Conservation (phyloP, 495 filamentous ascomycete genomes). For the Thermothielavioides terrestris region DNA sequence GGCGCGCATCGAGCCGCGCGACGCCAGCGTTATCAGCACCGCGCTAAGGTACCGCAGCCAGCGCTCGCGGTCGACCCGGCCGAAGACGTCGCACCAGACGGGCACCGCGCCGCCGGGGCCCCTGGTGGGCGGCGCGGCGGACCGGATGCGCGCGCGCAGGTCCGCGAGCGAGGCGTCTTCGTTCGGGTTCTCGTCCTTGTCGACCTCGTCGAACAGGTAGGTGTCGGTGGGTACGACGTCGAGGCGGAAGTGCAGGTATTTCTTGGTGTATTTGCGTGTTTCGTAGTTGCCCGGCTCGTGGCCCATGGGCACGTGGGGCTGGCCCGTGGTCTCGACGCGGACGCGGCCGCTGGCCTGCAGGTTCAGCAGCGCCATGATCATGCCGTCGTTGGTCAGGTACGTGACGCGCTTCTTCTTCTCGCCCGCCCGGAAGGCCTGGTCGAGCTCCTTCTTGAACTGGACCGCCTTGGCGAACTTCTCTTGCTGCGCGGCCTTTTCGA, state of each 20-base stretch:
- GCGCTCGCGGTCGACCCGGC: constrained; percentile 46
- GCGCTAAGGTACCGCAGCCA: constrained; percentile 59
- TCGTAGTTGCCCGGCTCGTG: constrained; percentile 64
- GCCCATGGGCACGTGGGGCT: constrained; percentile 62
- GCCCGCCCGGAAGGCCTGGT: constrained; percentile 41
- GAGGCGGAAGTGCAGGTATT: constrained; percentile 51
- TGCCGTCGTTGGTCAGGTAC: constrained; percentile 51
- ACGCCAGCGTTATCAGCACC: constrained; percentile 50
- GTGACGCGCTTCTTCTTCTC: constrained; percentile 27
- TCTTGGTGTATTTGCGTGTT: constrained; percentile 60
- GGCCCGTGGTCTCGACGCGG: constrained; percentile 44
- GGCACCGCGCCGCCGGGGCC: constrained; percentile 46
- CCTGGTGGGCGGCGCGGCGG: constrained; percentile 21
- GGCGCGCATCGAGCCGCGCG: constrained; percentile 49
- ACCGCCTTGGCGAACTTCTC: constrained; percentile 45
- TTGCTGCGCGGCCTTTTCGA: constrained; percentile 41
- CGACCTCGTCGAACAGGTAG: constrained; percentile 55
- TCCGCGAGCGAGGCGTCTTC: constrained; percentile 40
- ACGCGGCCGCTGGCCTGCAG: constrained; percentile 54
- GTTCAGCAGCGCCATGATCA: constrained; percentile 61
- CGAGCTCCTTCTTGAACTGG: constrained; percentile 51
- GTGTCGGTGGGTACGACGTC: constrained; percentile 46
- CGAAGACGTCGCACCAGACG: constrained; percentile 73
- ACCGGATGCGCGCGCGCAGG: constrained; percentile 30
- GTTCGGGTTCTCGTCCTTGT: constrained; percentile 33